Evolutionary conservation across 2,329 filamentous ascomycete genomes (phyloP), one percentile per base, ranked within the genome.

Genomic region (Paecilomyces sp.): DNA sequence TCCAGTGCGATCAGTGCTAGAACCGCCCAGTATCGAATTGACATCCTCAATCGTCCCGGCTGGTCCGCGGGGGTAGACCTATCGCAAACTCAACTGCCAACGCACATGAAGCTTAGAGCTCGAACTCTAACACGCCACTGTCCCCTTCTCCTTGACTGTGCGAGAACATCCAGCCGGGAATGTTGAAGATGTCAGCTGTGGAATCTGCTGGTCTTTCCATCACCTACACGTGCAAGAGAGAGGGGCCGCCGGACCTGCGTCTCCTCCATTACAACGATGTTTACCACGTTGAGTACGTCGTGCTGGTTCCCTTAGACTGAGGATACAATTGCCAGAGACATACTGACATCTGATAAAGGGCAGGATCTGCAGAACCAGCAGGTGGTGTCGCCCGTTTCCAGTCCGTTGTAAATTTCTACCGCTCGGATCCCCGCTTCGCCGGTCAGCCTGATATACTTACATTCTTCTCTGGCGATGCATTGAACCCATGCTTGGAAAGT

Each of bases 211-310:
- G 75, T 54, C 62, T 71, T 15, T 72, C 76, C 61, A 72, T 79
- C 63, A 80, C 74, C 28, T 73, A 77, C 65, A 71, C 76, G 30
- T 75, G 76, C 64, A 73, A 73, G 53, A 73, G 77, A 33, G 71
- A 72, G 58, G 77, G 76, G 53, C 72, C 80, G 51, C 89, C 91
- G 53, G 88, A 91, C 71, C 77, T 96, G 56, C 86, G 92, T n/a
- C 76, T 96, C 58, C 73, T 96, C 33, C 92, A 96, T 77, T 96
- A 89, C 81, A 96, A 96, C 75, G 92, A 97, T 76, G 92, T 96
- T 61, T 96, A 96, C 74, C 92, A 96, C 68, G 84, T 96, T 58
- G 91, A 96, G 74, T 79, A 73, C 61, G 71, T 25, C 41, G 28
- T 3, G 22, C 30, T 34, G 47, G 7, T 34, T 28, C 31, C n/a